phyloP scores from a whole-genome alignment of 108 stramenopile species.

The Skeletonema menzelii region DNA sequence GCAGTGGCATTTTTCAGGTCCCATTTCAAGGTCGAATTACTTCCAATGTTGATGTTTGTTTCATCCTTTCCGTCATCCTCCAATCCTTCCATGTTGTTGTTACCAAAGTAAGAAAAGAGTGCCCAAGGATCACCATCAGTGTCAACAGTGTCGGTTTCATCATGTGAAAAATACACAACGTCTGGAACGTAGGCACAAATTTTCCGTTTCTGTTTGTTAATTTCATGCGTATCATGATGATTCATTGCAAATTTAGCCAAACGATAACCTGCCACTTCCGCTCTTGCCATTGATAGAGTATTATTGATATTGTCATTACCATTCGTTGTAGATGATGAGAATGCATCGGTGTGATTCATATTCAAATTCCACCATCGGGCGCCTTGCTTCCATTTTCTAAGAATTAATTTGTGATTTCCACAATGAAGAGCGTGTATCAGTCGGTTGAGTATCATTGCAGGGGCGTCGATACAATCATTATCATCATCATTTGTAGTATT shows the following conservation, averaged over 20 bases:
- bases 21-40: not conserved
- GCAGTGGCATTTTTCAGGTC: conserved; percentile 16
- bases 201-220: not conserved
- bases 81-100: not conserved
- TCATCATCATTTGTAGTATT: not conserved
- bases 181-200: conserved; percentile 16
- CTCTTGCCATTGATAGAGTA: conserved; percentile 45
- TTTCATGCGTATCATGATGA: not conserved
- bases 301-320: not conserved
- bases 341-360: conserved; percentile 31
- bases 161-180: conserved; percentile 50
- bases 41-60: not conserved
- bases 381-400: conserved; percentile 72
- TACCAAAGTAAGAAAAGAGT: conserved; percentile 36
- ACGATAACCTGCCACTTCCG: conserved; percentile 74
- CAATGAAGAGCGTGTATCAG: conserved; percentile 16
- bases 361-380: conserved; percentile 86
- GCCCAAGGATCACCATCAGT: conserved; percentile 28
- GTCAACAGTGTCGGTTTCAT: not conserved
- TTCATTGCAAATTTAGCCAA: conserved; percentile 50
- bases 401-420: conserved; percentile 44
- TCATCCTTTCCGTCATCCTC: conserved; percentile 4
- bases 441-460: conserved; percentile 2
- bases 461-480: not conserved
- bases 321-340: not conserved